Conservation (phyloP, 139 green algal species). For the Haematococcus lacustris region DNA sequence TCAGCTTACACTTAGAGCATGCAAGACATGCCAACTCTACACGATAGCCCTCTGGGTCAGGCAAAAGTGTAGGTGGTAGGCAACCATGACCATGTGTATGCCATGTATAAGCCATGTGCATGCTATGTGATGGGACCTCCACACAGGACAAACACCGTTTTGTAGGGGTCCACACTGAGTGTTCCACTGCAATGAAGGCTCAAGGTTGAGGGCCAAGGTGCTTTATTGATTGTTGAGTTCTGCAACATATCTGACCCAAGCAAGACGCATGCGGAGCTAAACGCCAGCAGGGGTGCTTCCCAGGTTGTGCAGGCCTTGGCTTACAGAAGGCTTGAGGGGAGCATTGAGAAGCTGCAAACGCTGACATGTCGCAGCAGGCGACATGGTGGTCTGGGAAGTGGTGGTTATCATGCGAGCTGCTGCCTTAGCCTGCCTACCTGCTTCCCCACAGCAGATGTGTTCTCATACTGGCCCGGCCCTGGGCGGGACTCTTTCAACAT, state of each 20-base stretch:
- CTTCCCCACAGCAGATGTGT: neutral
- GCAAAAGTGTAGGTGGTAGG: too few species aligned
- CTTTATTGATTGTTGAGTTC: too few species aligned
- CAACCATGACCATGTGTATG: too few species aligned
- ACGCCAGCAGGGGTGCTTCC: neutral
- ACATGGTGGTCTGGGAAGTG: neutral
- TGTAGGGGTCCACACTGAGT: too few species aligned
- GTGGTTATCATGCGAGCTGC: neutral
- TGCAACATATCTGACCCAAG: neutral
- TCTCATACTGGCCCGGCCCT: constrained; percentile 6
- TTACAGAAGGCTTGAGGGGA: neutral
- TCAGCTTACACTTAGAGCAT: too few species aligned
- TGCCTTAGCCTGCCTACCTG: neutral
- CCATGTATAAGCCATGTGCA: too few species aligned
- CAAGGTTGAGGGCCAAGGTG: too few species aligned
- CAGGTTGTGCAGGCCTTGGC: neutral
- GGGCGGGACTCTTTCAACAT: neutral
- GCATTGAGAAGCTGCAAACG: neutral
- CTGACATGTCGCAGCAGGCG: neutral
- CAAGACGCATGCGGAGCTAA: neutral
- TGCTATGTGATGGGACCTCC: too few species aligned
- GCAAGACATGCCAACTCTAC: too few species aligned
- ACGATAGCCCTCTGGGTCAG: too few species aligned
- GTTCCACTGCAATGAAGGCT: too few species aligned
- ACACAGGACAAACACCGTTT: too few species aligned